phyloP scores from a whole-genome alignment of 306 rosid genomes.

The Biancaea sappan region DNA sequence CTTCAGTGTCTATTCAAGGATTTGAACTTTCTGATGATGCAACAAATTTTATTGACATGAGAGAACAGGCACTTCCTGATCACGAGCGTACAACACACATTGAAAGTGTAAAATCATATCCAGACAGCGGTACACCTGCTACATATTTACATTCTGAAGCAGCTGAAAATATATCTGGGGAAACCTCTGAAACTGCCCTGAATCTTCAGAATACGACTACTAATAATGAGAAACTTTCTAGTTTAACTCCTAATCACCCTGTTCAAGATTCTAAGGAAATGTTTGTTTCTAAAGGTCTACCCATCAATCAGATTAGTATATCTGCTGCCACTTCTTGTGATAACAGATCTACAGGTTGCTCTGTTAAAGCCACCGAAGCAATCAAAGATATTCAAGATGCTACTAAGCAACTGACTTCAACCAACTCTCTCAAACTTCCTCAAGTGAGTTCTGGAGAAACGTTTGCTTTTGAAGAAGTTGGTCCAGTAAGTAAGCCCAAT shows the following conservation, averaged over 20 bases:
- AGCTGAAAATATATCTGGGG: conserved; percentile 40
- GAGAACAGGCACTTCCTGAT: conserved; percentile 52
- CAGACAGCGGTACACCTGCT: conserved; percentile 38
- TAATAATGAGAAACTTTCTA: conserved; percentile 37
- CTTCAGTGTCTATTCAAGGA: conserved; percentile 82
- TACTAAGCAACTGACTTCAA: conserved; percentile 36
- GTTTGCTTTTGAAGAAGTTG: conserved; percentile 41
- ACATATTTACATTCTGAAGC: conserved; percentile 44
- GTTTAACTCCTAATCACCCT: conserved; percentile 29
- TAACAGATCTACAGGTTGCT: conserved; percentile 33
- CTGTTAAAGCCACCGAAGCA: conserved; percentile 41
- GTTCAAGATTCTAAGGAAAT: conserved; percentile 38
- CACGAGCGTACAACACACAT: conserved; percentile 32
- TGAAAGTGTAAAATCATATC: conserved; percentile 50
- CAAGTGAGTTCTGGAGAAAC: conserved; percentile 49
- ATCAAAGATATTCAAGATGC: conserved; percentile 47
- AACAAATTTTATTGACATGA: conserved; percentile 60
- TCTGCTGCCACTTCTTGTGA: conserved; percentile 38
- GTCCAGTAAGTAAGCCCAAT: conserved; percentile 40
- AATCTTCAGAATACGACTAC: conserved; percentile 28
- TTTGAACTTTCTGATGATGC: conserved; percentile 84
- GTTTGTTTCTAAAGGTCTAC: conserved; percentile 29
- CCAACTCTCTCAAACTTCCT: conserved; percentile 41
- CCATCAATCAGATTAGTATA: conserved; percentile 25
- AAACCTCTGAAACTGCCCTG: conserved; percentile 22